A percentile compares a stretch with the other conserved stretches of the same genome.
Evolutionary conservation across 345 rosid genomes (phyloP).

Genomic region (Conringia planisiliqua): DNA sequence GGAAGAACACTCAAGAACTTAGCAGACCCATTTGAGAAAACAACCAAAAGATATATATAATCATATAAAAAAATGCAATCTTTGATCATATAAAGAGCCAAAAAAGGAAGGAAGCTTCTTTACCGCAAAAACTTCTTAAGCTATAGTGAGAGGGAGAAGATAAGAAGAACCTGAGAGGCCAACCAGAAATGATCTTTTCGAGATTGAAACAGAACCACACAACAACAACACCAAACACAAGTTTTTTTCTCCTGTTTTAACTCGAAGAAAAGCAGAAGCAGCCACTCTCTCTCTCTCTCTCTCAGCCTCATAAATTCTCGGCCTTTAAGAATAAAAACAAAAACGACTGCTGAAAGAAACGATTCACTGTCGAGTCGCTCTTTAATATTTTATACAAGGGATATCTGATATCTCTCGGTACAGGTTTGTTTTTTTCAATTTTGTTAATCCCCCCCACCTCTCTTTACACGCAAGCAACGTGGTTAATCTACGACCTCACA

Average conservation of each 20-base stretch:
- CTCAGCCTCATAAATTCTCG: constrained; percentile 56
- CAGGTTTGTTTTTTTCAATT: constrained; percentile 5
- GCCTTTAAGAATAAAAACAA: constrained; percentile 33
- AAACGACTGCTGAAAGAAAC: constrained; percentile 27
- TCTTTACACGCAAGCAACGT: constrained; percentile 40
- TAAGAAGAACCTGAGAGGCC: constrained; percentile 38
- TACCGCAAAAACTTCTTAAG: constrained; percentile 14
- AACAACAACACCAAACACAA: constrained; percentile 20
- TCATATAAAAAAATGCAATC: background rate
- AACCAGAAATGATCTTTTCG: constrained; percentile 46
- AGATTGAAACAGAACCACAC: constrained; percentile 66
- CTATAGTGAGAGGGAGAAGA: constrained; percentile 20
- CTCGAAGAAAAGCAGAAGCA: constrained; percentile 26
- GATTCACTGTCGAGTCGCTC: constrained; percentile 21
- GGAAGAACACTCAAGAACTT: constrained; percentile 12
- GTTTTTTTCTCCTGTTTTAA: constrained; percentile 5
- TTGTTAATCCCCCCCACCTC: constrained; percentile 8
- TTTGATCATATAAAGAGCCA: constrained; percentile 16
- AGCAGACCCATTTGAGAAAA: constrained; percentile 17
- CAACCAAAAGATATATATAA: constrained; percentile 19
- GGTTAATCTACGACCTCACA: constrained; percentile 27
- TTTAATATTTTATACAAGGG: background rate
- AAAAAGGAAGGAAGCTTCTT: constrained; percentile 28
- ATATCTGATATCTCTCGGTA: background rate
- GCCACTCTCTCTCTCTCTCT: constrained; percentile 19